Percentiles rank a stretch among this genome's conserved stretches.
Evolutionary conservation across 2,329 filamentous ascomycete genomes (phyloP).

Genomic region (Colletotrichum sp.): DNA sequence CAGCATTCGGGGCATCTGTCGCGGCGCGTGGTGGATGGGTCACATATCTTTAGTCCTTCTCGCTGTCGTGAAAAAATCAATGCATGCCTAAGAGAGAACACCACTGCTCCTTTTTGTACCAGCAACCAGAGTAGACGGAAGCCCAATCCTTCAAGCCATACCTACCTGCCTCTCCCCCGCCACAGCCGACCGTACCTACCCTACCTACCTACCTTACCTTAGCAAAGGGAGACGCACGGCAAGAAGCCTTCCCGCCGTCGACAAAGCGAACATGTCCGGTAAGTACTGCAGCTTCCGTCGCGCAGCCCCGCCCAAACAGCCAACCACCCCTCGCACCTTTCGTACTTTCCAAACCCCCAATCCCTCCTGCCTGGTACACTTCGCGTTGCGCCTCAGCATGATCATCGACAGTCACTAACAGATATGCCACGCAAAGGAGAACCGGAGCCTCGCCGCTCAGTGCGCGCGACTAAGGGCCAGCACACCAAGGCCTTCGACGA

Average conservation of each 20-base stretch:
- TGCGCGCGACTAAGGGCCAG: conserved; percentile 95
- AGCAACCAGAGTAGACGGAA: background rate
- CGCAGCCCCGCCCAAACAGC: background rate
- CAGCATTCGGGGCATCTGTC: background rate
- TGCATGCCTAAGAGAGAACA: conserved; percentile 19
- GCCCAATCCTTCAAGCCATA: background rate
- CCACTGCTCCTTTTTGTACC: background rate
- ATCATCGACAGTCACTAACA: background rate
- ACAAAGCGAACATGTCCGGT: conserved; percentile 16
- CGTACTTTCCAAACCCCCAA: background rate
- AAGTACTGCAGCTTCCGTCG: conserved; percentile 9
- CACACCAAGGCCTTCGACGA: conserved; percentile 90
- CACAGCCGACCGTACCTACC: background rate
- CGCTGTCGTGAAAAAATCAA: conserved; percentile 19
- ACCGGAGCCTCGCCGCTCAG: conserved; percentile 87
- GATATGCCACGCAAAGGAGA: conserved; percentile 40
- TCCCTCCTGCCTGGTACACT: background rate
- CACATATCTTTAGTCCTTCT: conserved; percentile 20
- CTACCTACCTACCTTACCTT: background rate
- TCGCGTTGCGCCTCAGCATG: background rate
- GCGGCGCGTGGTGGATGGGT: conserved; percentile 18
- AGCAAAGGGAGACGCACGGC: conserved; percentile 5
- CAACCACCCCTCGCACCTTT: background rate
- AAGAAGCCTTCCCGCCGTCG: background rate
- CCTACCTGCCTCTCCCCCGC: background rate